Evolutionary conservation across 1,139 yeast species (phyloP).

Genomic region (Saccharomyces hybrid): DNA sequence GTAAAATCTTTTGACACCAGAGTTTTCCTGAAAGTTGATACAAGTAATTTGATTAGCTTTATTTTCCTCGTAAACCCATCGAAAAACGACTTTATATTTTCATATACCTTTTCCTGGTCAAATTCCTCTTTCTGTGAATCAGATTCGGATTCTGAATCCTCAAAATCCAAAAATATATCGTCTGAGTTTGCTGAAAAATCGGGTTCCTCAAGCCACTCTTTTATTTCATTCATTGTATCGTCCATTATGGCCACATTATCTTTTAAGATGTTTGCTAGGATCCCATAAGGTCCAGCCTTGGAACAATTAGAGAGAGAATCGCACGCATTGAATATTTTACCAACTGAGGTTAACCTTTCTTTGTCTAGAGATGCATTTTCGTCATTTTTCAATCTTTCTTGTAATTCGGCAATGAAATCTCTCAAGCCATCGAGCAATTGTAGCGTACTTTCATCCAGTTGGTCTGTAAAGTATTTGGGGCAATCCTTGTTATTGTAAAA

Average conservation of each 20-base stretch:
- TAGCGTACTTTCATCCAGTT: slow-evolving; percentile 33
- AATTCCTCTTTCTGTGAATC: slow-evolving; percentile 26
- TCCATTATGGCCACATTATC: slow-evolving; percentile 43
- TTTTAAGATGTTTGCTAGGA: slow-evolving; percentile 41
- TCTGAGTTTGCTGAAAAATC: slow-evolving; percentile 7
- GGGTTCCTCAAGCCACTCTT: slow-evolving; percentile 62
- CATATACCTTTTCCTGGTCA: slow-evolving; percentile 28
- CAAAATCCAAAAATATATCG: slow-evolving; percentile 23
- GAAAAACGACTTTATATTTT: slow-evolving; percentile 38
- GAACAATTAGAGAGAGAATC: slow-evolving; percentile 39
- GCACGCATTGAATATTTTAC: slow-evolving; percentile 58
- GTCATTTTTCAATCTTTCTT: slow-evolving; percentile 19
- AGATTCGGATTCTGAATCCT: slow-evolving; percentile 33
- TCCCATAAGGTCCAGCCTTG: slow-evolving; percentile 44
- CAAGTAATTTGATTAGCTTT: slow-evolving; percentile 47
- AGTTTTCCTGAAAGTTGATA: slow-evolving; percentile 50
- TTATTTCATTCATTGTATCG: slow-evolving; percentile 60
- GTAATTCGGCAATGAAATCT: slow-evolving; percentile 33
- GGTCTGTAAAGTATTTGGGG: slow-evolving; percentile 40
- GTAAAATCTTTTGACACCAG: slow-evolving; percentile 18
- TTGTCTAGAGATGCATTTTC: slow-evolving; percentile 19
- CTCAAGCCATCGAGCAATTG: slow-evolving; percentile 32
- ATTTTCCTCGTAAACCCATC: slow-evolving; percentile 46
- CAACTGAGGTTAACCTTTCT: slow-evolving; percentile 50
- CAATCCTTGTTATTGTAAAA: slow-evolving; percentile 28